Evolutionary conservation across 192 early-diverging fungal species (phyloP), one percentile per base, ranked within the genome.

Genomic region (Gaertneriomyces semiglobifer): DNA sequence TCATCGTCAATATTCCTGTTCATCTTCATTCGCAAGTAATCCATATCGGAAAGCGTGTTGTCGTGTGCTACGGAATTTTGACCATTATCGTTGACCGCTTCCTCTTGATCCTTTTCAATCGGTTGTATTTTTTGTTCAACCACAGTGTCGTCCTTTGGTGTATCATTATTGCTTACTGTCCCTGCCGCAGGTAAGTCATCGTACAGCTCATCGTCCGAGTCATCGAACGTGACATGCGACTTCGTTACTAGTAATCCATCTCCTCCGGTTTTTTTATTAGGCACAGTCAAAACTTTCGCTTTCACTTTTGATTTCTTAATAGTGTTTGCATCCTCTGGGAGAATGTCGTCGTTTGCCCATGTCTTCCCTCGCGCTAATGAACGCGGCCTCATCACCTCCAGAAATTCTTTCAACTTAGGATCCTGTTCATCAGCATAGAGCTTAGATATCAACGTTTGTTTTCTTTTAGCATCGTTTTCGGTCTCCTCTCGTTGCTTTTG

Each of bases 311-410:
- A 65, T 43, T 79, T 82, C 62, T 60, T 48, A 9, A 18, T 43
- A 4, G 20, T 50, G 9, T n/a, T 16, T 38, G 38, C 51, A 38
- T 66, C 55, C 48, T 41, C 19, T 11, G 57, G 75, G 16, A 68
- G 69, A 47, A 60, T 52, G 68, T 96, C 93, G 59, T 98, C 94
- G 75, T 98, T 96, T 4, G 88, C 85, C 96, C 96, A 98, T 3
- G 92, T 91, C 66, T 85, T 83, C 54, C 83, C 82, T 20, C 79
- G 83, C 1, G 87, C 81, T 33, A 72, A 62, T 38, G 69, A 65
- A 43, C 94, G 85, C 4, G 93, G 89, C 41, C 86, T 70, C 93
- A 96, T 93, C 8, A 95, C 91, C 65, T 93, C 87, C 70, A 96
- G 71, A 66, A 80, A 84, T 53, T 98, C 96, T 56, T 88, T 82